phyloP scores from a whole-genome alignment of 257 asterid genomes.

The Ballota nigra region DNA sequence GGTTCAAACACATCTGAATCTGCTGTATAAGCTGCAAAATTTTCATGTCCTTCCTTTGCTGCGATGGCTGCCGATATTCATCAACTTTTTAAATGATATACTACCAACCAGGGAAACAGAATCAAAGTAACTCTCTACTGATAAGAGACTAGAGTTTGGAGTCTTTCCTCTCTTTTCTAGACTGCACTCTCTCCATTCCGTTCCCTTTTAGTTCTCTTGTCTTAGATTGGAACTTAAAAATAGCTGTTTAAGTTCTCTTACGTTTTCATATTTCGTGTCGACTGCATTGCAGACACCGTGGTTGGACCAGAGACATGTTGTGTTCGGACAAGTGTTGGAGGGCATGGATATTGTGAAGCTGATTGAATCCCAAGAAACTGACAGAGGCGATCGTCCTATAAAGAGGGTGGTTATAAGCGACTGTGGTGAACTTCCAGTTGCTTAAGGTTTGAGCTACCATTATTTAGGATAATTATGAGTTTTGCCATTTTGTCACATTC shows the following conservation, averaged over 20 bases:
- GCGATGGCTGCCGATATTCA: background rate
- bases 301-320: conserved; percentile 88
- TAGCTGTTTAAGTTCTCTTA: background rate
- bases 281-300: conserved; percentile 72
- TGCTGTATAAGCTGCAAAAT: background rate
- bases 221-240: background rate
- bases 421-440: conserved; percentile 84
- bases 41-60: background rate
- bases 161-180: background rate
- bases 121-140: background rate
- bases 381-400: conserved; percentile 88
- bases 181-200: background rate
- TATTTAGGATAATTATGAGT: conserved; percentile 6
- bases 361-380: conserved; percentile 81
- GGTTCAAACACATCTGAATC: background rate
- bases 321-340: conserved; percentile 94
- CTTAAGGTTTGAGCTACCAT: conserved; percentile 23
- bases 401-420: conserved; percentile 86
- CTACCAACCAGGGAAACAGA: background rate
- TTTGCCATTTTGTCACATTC: conserved; percentile 19
- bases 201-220: background rate
- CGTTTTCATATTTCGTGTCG: conserved; percentile 10
- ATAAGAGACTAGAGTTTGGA: background rate
- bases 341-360: conserved; percentile 80
- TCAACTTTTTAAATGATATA: background rate